Percentiles rank a stretch among this genome's conserved stretches.
These are phyloP conservation scores for Boletus huronensis DNA, from an alignment of 768 basidiomycete genomes.

Conservation along the genomic window DNA sequence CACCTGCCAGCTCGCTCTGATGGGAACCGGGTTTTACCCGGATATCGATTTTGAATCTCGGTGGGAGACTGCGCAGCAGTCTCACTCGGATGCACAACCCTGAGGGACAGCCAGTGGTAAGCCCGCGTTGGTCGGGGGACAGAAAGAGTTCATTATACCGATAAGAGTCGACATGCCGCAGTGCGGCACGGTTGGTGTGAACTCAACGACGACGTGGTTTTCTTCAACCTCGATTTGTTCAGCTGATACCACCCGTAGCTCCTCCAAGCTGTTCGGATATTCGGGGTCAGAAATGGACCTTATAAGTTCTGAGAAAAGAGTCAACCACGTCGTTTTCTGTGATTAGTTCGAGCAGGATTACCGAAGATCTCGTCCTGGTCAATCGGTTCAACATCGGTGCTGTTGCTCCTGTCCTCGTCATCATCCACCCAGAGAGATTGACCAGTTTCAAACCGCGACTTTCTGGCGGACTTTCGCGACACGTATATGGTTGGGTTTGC, in stretches of 20 bases:
- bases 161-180: constrained; percentile 98
- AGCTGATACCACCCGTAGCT: constrained; percentile 90
- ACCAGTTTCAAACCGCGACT: constrained; percentile 36
- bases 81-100: constrained; percentile 96
- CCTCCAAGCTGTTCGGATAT: constrained; percentile 90
- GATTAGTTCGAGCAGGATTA: constrained; percentile 29
- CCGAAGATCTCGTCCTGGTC: constrained; percentile 94
- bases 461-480: constrained; percentile 43
- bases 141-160: constrained; percentile 42
- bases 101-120: background rate
- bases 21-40: constrained; percentile 91
- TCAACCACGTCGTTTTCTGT: background rate
- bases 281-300: constrained; percentile 93
- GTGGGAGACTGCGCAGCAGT: constrained; percentile 82
- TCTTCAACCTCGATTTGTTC: constrained; percentile 67
- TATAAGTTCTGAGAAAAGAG: constrained; percentile 66
- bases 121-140: background rate
- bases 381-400: constrained; percentile 58
- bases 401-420: constrained; percentile 36
- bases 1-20: constrained; percentile 88
- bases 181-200: constrained; percentile 96
- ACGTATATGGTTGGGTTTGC: constrained; percentile 84
- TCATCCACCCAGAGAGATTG: constrained; percentile 61
- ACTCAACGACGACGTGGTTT: constrained; percentile 82
- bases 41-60: constrained; percentile 93